phyloP scores from a whole-genome alignment of 2,329 filamentous ascomycete genomes.

The Stemphylium beticola region DNA sequence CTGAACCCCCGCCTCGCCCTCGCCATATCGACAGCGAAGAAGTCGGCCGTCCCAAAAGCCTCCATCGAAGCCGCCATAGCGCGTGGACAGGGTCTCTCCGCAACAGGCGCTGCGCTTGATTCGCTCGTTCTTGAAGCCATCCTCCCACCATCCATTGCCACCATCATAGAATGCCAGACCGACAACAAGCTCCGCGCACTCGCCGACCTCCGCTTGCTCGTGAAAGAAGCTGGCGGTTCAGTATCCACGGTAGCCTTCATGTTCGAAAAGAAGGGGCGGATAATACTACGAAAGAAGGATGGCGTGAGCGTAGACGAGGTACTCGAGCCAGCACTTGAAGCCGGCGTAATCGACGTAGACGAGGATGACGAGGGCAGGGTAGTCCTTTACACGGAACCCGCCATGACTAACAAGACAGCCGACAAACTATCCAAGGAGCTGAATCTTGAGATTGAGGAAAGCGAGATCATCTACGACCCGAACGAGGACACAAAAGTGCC shows the following conservation, averaged over 20 bases:
- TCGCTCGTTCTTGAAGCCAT: constrained; percentile 79
- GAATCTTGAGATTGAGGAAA: constrained; percentile 71
- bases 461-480: constrained; percentile 83
- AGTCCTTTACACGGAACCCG: constrained; percentile 73
- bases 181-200: constrained; percentile 78
- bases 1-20: constrained; percentile 78
- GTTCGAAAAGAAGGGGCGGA: constrained; percentile 80
- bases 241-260: constrained; percentile 79
- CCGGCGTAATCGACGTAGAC: constrained; percentile 77
- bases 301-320: constrained; percentile 69
- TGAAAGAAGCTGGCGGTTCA: constrained; percentile 75
- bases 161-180: constrained; percentile 85
- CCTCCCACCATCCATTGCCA: constrained; percentile 72
- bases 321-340: constrained; percentile 82
- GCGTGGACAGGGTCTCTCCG: constrained; percentile 83
- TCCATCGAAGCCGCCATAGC: constrained; percentile 86
- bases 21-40: constrained; percentile 78
- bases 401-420: constrained; percentile 67
- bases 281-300: constrained; percentile 70
- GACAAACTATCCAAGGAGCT: constrained; percentile 68
- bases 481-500: constrained; percentile 78
- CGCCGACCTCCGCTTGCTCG: constrained; percentile 71
- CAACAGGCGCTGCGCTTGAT: constrained; percentile 78
- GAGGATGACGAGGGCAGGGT: constrained; percentile 72
- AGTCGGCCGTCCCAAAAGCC: constrained; percentile 82